Conservation (phyloP, 192 early-diverging fungal species). For the Linderina pennispora region DNA sequence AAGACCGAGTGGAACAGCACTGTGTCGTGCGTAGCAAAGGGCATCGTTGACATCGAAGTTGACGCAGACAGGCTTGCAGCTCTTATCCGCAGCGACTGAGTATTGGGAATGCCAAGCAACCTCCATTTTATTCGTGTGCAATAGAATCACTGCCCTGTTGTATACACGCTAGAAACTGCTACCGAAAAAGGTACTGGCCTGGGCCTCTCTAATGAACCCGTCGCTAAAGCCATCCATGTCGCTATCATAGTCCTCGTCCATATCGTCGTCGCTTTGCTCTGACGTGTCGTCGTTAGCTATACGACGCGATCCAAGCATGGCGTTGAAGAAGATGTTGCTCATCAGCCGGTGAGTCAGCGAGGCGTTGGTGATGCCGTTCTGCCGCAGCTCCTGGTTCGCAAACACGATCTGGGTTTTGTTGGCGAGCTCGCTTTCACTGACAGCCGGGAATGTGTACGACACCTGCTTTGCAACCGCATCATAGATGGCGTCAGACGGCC, state of each 20-base stretch:
- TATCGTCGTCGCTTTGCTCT: slow-evolving; percentile 1
- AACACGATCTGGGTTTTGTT: background rate
- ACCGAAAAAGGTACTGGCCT: too few species aligned
- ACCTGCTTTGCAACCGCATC: background rate
- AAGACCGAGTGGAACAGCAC: slow-evolving; percentile 36
- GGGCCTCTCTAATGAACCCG: too few species aligned
- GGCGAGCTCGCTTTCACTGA: slow-evolving; percentile 8
- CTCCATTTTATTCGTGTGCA: background rate
- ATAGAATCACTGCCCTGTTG: background rate
- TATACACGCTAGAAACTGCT: too few species aligned
- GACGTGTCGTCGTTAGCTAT: background rate
- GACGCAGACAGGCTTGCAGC: slow-evolving; percentile 10
- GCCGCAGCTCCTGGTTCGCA: slow-evolving; percentile 25
- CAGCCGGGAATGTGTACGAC: slow-evolving; percentile 15
- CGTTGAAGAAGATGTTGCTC: slow-evolving; percentile 12
- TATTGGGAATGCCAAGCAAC: slow-evolving; percentile 1
- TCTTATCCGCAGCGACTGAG: background rate
- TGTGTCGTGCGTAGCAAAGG: slow-evolving; percentile 4
- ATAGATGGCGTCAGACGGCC: slow-evolving; percentile 3
- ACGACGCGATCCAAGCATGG: slow-evolving; percentile 2
- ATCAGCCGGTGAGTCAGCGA: slow-evolving; percentile 23
- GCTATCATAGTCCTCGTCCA: slow-evolving; percentile 1
- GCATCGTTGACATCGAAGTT: slow-evolving; percentile 11
- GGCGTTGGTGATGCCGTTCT: slow-evolving; percentile 7
- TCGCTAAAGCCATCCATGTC: background rate